phyloP scores from a whole-genome alignment of 192 early-diverging fungal genomes.

The Coemansia sp. region DNA sequence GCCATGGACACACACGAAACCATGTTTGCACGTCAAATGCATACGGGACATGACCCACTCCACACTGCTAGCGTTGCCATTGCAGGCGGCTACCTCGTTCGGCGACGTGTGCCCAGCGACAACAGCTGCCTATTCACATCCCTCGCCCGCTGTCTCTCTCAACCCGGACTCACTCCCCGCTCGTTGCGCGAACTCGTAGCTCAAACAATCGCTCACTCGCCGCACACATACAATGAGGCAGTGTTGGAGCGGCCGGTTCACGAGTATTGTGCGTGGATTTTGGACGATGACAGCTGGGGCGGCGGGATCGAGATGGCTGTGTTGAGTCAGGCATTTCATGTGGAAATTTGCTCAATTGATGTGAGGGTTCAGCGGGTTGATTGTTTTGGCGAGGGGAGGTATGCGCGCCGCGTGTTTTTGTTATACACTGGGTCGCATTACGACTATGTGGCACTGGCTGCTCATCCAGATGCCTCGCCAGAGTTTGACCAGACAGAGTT shows the following conservation, averaged over 20 bases:
- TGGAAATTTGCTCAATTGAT: constrained; percentile 68
- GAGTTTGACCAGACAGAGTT: constrained; percentile 69
- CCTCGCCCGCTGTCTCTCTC: constrained; percentile 34
- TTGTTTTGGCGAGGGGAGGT: constrained; percentile 61
- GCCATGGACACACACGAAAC: not conserved
- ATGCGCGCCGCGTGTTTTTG: constrained; percentile 48
- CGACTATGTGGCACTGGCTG: constrained; percentile 63
- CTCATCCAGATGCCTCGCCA: constrained; percentile 21
- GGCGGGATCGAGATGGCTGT: constrained; percentile 59
- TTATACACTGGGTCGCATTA: constrained; percentile 68
- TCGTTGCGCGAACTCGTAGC: constrained; percentile 41
- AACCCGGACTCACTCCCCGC: constrained; percentile 8
- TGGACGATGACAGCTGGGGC: constrained; percentile 61
- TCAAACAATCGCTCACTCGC: constrained; percentile 46
- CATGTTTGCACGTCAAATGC: not conserved
- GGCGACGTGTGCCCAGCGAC: constrained; percentile 52
- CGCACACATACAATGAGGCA: constrained; percentile 54
- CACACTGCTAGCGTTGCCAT: not conserved
- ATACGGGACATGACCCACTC: no score
- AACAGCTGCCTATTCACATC: constrained; percentile 65
- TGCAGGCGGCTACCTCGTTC: constrained; percentile 29
- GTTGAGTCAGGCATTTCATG: constrained; percentile 52
- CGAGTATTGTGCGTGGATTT: constrained; percentile 63
- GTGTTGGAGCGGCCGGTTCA: constrained; percentile 52
- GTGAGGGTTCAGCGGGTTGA: constrained; percentile 57